Evolutionary conservation across 2,329 filamentous ascomycete species (phyloP).

Genomic region (Pseudocercospora vitis): DNA sequence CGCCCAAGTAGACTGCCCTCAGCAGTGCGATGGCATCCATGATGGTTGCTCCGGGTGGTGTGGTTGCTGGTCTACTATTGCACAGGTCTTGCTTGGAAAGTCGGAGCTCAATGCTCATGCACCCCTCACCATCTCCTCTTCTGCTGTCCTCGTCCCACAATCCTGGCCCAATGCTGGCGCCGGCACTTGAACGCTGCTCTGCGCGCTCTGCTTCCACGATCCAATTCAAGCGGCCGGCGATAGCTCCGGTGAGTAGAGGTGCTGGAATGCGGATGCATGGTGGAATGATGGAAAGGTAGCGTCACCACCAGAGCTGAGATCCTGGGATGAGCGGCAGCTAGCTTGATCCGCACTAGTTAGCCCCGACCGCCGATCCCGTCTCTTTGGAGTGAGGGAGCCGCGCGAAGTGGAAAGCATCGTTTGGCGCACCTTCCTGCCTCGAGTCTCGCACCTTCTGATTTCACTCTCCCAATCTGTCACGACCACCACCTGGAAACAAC

Average conservation of each 20-base stretch:
- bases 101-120: constrained; percentile 3
- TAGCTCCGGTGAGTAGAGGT: neutral
- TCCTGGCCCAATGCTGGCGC: neutral
- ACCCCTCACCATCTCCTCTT: constrained; percentile 8
- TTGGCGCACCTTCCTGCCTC: neutral
- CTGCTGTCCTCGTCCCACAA: neutral
- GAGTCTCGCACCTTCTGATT: neutral
- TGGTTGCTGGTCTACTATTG: neutral
- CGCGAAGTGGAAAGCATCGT: no score
- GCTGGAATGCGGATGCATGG: neutral
- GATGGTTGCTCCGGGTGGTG: neutral
- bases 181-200: neutral
- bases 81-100: neutral
- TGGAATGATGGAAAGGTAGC: neutral
- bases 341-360: no score
- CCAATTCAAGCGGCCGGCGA: no score
- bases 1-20: constrained; percentile 24
- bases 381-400: neutral
- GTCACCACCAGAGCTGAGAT: neutral
- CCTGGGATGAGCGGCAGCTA: no score
- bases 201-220: neutral
- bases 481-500: neutral
- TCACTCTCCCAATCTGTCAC: no score
- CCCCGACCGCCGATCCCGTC: no score
- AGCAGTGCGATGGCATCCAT: constrained; percentile 21